Percentiles rank a stretch among this genome's conserved stretches.
phyloP scores from a whole-genome alignment of 1,139 yeast species.

The Geotrichum reessii region DNA sequence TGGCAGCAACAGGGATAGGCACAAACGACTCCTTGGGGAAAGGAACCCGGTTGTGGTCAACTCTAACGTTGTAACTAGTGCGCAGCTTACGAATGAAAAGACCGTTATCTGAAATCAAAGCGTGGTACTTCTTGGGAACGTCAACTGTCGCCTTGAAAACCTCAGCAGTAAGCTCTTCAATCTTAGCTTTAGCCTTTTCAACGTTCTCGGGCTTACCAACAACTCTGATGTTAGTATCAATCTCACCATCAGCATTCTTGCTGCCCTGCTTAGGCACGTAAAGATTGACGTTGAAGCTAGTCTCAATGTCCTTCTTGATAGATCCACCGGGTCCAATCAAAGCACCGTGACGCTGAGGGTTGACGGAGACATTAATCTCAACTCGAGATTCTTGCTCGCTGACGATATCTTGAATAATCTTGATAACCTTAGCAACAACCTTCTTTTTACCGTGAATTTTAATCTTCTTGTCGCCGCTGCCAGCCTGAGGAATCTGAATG shows the following conservation, averaged over 20 bases:
- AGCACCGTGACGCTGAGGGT: constrained; percentile 70
- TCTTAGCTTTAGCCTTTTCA: constrained; percentile 34
- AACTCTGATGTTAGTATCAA: constrained; percentile 29
- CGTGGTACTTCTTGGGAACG: constrained; percentile 56
- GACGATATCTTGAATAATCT: constrained; percentile 59
- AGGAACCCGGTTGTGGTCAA: constrained; percentile 50
- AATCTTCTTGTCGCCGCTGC: constrained; percentile 53
- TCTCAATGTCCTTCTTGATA: constrained; percentile 66
- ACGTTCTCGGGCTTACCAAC: constrained; percentile 34
- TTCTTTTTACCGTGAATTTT: constrained; percentile 69
- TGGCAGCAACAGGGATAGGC: constrained; percentile 44
- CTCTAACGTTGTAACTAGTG: constrained; percentile 51
- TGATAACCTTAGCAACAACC: constrained; percentile 65
- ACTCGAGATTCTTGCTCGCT: constrained; percentile 59
- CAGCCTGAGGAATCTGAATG: constrained; percentile 71
- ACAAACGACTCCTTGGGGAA: constrained; percentile 23
- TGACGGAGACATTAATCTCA: constrained; percentile 52
- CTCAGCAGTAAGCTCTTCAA: constrained; percentile 36
- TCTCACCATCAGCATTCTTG: constrained; percentile 45
- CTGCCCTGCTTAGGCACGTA: constrained; percentile 54
- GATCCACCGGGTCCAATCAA: constrained; percentile 81
- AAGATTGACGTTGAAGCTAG: constrained; percentile 58
- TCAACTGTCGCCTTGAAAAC: constrained; percentile 42
- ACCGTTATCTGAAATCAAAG: constrained; percentile 64
- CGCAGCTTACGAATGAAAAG: constrained; percentile 55